Evolutionary conservation across 2,329 filamentous ascomycete genomes (phyloP).

Genomic region (Colletotrichum acutatum): DNA sequence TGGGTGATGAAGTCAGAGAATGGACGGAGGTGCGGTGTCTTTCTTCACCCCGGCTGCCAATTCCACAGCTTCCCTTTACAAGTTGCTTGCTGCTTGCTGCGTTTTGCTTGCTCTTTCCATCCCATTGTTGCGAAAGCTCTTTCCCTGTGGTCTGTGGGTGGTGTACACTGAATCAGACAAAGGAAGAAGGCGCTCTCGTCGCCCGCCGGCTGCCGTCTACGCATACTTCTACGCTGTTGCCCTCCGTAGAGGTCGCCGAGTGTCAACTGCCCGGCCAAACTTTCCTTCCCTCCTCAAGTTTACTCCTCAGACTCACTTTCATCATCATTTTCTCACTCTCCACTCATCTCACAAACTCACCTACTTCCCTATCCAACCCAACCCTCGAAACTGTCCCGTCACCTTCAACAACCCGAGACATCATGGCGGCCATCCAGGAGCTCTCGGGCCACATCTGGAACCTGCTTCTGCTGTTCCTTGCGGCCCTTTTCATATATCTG

Average conservation of each 20-base stretch:
- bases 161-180: not conserved
- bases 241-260: not conserved
- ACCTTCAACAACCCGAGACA: not conserved
- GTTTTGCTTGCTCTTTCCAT: not conserved
- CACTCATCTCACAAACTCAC: not conserved
- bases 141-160: not conserved
- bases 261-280: not conserved
- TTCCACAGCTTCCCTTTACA: not conserved
- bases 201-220: not conserved
- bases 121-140: not conserved
- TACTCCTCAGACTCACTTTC: not conserved
- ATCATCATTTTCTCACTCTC: not conserved
- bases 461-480: slow-evolving; percentile 9
- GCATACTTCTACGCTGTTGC: slow-evolving; percentile 1
- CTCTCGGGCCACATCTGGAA: slow-evolving; percentile 12
- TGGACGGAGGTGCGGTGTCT: not conserved
- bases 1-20: not conserved
- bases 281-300: not conserved
- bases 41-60: not conserved
- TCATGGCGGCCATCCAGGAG: slow-evolving; percentile 11
- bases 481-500: slow-evolving; percentile 26
- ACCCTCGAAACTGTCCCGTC: not conserved
- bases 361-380: not conserved
- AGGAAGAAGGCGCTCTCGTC: not conserved
- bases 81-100: not conserved